Evolutionary conservation across 495 filamentous ascomycete genomes (phyloP).

Genomic region (Lichina pygmaea): DNA sequence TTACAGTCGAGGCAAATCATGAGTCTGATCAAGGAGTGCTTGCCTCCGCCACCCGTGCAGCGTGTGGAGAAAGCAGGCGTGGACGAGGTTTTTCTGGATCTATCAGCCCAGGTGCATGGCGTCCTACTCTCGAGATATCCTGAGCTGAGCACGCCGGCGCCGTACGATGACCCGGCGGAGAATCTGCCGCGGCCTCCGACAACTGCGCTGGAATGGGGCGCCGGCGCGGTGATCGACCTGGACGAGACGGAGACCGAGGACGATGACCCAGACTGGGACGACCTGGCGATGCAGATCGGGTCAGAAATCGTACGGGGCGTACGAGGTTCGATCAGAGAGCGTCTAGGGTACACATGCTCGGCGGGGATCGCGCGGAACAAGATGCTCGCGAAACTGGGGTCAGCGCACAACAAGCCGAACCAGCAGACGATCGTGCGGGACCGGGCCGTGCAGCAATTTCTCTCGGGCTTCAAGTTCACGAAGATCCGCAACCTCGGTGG

Average conservation of each 20-base stretch:
- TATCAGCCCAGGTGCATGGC: slow-evolving; percentile 56
- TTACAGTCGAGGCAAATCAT: slow-evolving; percentile 65
- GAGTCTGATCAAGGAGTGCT: slow-evolving; percentile 46
- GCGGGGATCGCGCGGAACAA: slow-evolving; percentile 77
- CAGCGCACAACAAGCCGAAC: slow-evolving; percentile 75
- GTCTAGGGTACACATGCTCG: slow-evolving; percentile 69
- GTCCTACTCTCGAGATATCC: slow-evolving; percentile 55
- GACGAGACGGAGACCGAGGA: slow-evolving; percentile 44
- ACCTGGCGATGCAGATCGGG: slow-evolving; percentile 61
- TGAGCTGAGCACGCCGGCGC: slow-evolving; percentile 32
- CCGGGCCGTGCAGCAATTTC: slow-evolving; percentile 53
- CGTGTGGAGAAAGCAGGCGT: slow-evolving; percentile 77
- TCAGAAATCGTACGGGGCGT: slow-evolving; percentile 70
- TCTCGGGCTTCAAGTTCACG: slow-evolving; percentile 73
- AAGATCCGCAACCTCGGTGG: slow-evolving; percentile 89
- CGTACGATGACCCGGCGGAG: slow-evolving; percentile 45
- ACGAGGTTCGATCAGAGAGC: slow-evolving; percentile 32
- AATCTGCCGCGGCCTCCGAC: slow-evolving; percentile 46
- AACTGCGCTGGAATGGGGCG: slow-evolving; percentile 54
- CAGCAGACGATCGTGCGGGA: slow-evolving; percentile 75
- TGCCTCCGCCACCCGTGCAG: slow-evolving; percentile 31
- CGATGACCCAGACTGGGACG: slow-evolving; percentile 86
- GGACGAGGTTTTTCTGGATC: slow-evolving; percentile 76
- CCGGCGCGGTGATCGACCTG: slow-evolving; percentile 53
- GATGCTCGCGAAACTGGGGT: slow-evolving; percentile 84